These are phyloP conservation scores for Bathelium albidoporum DNA, from an alignment of 495 filamentous ascomycete species.

Conservation along the genomic window DNA sequence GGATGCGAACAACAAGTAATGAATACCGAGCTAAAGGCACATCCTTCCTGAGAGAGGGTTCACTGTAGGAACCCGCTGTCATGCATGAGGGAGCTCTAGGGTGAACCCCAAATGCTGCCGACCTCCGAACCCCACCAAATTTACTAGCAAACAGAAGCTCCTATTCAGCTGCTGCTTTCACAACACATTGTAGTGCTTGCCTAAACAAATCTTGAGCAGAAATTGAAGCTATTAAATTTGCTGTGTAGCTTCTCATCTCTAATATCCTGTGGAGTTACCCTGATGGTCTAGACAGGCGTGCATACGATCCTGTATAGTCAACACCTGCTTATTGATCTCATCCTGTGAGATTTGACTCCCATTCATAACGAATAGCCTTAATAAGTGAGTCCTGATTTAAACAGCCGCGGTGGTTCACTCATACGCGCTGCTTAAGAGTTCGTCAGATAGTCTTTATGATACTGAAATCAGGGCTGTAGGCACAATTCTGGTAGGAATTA, in stretches of 20 bases:
- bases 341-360: neutral
- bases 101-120: too few relatives aligned
- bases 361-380: neutral
- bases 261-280: neutral
- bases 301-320: neutral
- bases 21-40: too few relatives aligned
- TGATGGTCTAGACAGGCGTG: neutral
- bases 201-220: neutral
- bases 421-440: conserved; percentile 1
- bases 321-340: conserved; percentile 1
- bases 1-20: too few relatives aligned
- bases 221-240: neutral
- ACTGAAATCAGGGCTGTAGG: neutral
- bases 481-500: neutral
- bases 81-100: too few relatives aligned
- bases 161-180: neutral
- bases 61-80: too few relatives aligned
- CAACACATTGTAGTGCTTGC: neutral
- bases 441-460: conserved; percentile 6
- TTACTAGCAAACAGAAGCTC: neutral
- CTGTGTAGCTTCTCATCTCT: neutral
- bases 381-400: neutral
- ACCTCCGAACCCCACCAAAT: neutral
- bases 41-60: too few relatives aligned
- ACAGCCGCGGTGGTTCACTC: neutral